Base-by-base conservation (phyloP, 2,329 filamentous ascomycete species). In the Tolypocladium cylindrosporum region DNA sequence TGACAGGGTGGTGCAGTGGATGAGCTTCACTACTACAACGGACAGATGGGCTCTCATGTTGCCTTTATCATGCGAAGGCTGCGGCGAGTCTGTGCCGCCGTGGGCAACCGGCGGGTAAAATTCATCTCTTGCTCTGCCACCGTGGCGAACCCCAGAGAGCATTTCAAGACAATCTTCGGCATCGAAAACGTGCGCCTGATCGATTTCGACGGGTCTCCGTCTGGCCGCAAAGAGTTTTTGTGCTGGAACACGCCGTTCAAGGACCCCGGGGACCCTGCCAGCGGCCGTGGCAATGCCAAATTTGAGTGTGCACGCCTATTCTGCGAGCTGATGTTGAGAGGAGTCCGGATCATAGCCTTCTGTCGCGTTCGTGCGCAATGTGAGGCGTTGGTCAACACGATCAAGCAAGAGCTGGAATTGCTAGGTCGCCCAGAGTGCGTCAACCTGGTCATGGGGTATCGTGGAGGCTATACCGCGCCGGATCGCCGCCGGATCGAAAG, bases 231-330 rank as follows among this genome's bases (percentile, higher is more conserved):
- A 69, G 93, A 97, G 67, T 97, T 97, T 59, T 69, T 99, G 8
- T 97, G 92, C 71, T 99, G 94, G 94, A 97, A 99, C 66, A 97
- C 93, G 0, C 94, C 94, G 0, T 96, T 85, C 72, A 95, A 91
- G 69, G 93, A 97, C 64, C 91, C 93, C 0, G 82, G 80, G 1
- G 93, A 97, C 71, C 89, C 91, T 10, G 85, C 88, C 0, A 96
- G 90, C 65, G 93, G 94, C 1, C 84, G 94, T 59, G 90, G 90
- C 16, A 90, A 90, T 69, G 86, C 87, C 4, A 85, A 95, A 69
- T 81, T 84, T 5, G 93, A 99, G 72, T 89, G 90, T n/a, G 91
- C 94, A 1, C 86, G 89, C 50, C 75, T 99, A 0, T 96, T 99
- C 67, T 96, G 91, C 65, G 89, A 96, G 67, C 78, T 99, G 2